Conservation (phyloP, 106 monocot genomes). For the Triglochin maritima region DNA sequence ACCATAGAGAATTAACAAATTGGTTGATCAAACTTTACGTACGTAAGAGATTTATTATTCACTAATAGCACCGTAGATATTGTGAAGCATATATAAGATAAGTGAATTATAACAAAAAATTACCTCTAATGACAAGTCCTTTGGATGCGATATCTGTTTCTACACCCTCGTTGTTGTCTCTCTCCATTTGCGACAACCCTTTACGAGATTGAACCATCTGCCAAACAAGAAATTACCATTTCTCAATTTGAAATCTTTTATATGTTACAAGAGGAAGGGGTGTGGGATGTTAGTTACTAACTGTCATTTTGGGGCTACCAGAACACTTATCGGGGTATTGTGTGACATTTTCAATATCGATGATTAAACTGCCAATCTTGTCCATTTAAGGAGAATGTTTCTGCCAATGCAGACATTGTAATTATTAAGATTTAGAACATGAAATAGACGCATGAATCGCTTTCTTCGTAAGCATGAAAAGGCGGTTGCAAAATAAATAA, state of each 20-base stretch:
- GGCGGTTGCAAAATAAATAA: too few relatives aligned
- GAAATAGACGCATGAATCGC: too few relatives aligned
- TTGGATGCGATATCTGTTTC: slow-evolving; percentile 47
- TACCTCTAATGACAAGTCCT: slow-evolving; percentile 69
- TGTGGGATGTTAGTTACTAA: slow-evolving; percentile 8
- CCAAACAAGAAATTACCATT: background rate
- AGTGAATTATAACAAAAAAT: background rate
- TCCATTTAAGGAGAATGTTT: slow-evolving; percentile 25
- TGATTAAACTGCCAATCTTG: slow-evolving; percentile 36
- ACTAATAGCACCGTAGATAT: too few relatives aligned
- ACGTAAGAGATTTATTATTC: too few relatives aligned
- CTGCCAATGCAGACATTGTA: slow-evolving; percentile 12
- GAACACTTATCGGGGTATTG: slow-evolving; percentile 54
- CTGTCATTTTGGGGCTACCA: slow-evolving; percentile 46
- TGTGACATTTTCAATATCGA: slow-evolving; percentile 60
- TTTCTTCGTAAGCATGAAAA: too few relatives aligned
- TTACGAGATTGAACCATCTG: slow-evolving; percentile 81
- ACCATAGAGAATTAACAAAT: too few relatives aligned
- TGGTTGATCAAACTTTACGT: too few relatives aligned
- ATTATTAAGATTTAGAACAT: too few relatives aligned
- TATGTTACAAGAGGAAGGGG: background rate
- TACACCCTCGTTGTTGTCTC: slow-evolving; percentile 34
- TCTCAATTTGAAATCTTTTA: too few relatives aligned
- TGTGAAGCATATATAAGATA: too few relatives aligned
- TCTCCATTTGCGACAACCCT: slow-evolving; percentile 59